These are phyloP conservation scores for Sarocladiaceae sp. DNA, from an alignment of 2,329 filamentous ascomycete genomes.

Conservation along the genomic window DNA sequence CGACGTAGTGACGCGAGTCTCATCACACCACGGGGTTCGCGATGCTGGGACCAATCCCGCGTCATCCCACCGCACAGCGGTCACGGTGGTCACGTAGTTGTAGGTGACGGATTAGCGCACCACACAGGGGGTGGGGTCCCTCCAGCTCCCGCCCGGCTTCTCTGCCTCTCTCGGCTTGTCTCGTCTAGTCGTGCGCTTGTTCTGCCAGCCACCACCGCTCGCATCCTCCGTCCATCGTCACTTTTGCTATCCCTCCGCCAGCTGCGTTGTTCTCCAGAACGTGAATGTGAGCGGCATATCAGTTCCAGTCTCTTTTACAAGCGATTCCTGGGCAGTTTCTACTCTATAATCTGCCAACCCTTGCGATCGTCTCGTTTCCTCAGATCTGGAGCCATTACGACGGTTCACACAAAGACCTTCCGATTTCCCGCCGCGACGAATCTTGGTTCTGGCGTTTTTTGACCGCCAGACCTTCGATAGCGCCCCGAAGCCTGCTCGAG, in stretches of 20 bases:
- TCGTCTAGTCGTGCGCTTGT: slow-evolving; percentile 1
- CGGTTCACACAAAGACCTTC: too few relatives aligned
- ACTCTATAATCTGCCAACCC: too few relatives aligned
- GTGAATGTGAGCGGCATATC: not conserved
- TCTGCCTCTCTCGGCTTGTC: too few relatives aligned
- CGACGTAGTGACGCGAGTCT: too few relatives aligned
- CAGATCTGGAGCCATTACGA: not conserved
- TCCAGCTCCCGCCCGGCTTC: too few relatives aligned
- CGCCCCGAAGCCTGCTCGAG: slow-evolving; percentile 18
- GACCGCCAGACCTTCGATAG: too few relatives aligned
- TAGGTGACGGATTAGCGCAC: too few relatives aligned
- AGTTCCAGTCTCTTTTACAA: not conserved
- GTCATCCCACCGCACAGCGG: too few relatives aligned
- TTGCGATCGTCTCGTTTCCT: not conserved
- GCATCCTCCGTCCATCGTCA: slow-evolving; percentile 8
- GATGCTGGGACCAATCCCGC: too few relatives aligned
- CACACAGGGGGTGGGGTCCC: not conserved
- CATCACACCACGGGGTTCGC: too few relatives aligned
- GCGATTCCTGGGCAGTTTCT: too few relatives aligned
- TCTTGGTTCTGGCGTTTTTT: not conserved
- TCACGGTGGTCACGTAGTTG: too few relatives aligned
- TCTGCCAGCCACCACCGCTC: slow-evolving; percentile 6
- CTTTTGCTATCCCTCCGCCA: not conserved
- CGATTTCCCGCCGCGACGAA: not conserved
- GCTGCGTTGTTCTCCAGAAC: not conserved